Percentiles rank a stretch among this genome's conserved stretches.
These are phyloP conservation scores for Aphanomyces invadans DNA, from an alignment of 352 stramenopile genomes.

Conservation along the genomic window DNA sequence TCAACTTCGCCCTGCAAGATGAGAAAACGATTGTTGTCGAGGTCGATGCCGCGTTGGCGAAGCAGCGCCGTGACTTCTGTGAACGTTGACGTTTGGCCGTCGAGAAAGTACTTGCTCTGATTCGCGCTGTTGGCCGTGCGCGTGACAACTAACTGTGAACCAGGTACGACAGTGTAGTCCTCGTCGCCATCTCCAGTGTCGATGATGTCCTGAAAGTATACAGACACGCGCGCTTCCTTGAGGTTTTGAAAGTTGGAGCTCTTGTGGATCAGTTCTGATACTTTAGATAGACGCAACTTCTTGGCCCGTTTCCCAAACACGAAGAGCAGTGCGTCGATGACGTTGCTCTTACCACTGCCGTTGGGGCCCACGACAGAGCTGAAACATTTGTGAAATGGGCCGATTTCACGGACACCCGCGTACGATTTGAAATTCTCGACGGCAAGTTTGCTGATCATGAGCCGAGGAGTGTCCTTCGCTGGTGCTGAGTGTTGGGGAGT, in stretches of 20 bases:
- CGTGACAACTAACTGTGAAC: constrained; percentile 88
- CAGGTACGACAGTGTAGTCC: constrained; percentile 90
- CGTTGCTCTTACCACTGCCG: constrained; percentile 99
- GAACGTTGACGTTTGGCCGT: constrained; percentile 91
- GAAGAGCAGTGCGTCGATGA: constrained; percentile 99
- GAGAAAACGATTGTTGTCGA: constrained; percentile 99
- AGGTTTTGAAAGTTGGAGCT: constrained; percentile 86
- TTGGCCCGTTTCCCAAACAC: constrained; percentile 99
- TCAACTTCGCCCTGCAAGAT: constrained; percentile 96
- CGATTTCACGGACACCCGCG: constrained; percentile 93
- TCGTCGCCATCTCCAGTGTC: constrained; percentile 71
- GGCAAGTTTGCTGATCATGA: constrained; percentile 97
- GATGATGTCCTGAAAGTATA: constrained; percentile 98
- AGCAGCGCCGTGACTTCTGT: constrained; percentile 93
- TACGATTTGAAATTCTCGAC: constrained; percentile 99
- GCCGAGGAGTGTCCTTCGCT: constrained; percentile 34
- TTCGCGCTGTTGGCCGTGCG: constrained; percentile 92
- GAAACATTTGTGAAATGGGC: constrained; percentile 99
- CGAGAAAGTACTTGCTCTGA: constrained; percentile 95
- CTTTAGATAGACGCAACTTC: constrained; percentile 91
- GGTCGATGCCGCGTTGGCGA: constrained; percentile 93
- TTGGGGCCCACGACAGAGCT: constrained; percentile 98
- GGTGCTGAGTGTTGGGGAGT: neutral
- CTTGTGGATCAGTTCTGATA: constrained; percentile 98
- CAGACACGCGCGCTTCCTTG: constrained; percentile 92